Percentiles rank a stretch among this genome's conserved stretches.
These are phyloP conservation scores for Pestalotiopsis sp. DNA, from an alignment of 2,329 filamentous ascomycete species.

Conservation along the genomic window DNA sequence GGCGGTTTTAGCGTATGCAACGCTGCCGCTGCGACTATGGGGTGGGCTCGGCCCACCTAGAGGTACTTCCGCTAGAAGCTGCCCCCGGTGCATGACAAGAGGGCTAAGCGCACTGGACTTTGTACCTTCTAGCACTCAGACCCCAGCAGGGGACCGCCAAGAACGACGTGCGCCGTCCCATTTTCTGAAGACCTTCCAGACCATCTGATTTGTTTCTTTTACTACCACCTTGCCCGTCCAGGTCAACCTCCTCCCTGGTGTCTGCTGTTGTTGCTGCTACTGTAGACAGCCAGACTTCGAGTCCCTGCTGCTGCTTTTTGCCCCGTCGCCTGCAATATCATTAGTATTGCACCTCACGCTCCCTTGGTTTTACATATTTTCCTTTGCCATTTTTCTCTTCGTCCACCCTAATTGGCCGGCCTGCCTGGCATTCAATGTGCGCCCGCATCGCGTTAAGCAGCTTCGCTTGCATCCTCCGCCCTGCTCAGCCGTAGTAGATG, in stretches of 20 bases:
- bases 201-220: neutral
- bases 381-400: neutral
- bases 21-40: neutral
- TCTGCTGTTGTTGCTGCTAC: neutral
- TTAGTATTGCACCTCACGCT: neutral
- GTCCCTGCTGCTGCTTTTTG: neutral
- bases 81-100: neutral
- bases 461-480: neutral
- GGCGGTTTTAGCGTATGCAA: neutral
- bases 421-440: neutral
- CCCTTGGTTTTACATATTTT: neutral
- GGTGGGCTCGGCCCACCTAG: neutral
- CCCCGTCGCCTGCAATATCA: neutral
- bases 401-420: neutral
- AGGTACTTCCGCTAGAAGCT: neutral
- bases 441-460: neutral
- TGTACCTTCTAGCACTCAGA: neutral
- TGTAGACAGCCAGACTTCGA: neutral
- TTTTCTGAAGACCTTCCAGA: neutral
- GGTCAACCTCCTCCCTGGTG: neutral
- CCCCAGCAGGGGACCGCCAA: neutral
- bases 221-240: neutral
- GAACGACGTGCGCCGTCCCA: neutral
- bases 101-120: neutral
- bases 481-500: neutral